These are phyloP conservation scores for Thelonectria olida DNA, from an alignment of 2,329 filamentous ascomycete genomes.

Conservation along the genomic window DNA sequence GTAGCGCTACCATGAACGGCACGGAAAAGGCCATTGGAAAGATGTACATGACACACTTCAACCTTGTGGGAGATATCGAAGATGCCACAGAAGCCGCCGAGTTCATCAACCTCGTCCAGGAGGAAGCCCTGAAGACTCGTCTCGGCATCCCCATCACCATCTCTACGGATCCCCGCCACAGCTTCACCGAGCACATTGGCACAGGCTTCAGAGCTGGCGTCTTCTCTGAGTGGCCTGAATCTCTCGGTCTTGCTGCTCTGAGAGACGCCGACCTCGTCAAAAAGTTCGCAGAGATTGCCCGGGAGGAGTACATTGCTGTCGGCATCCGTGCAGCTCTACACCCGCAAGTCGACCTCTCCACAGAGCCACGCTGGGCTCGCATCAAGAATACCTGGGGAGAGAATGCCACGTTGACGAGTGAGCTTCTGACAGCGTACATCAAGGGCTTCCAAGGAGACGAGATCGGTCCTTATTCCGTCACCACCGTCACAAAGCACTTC, in stretches of 20 bases:
- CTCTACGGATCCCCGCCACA: constrained; percentile 57
- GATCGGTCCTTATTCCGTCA: constrained; percentile 54
- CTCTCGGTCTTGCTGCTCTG: constrained; percentile 59
- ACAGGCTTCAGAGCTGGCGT: constrained; percentile 53
- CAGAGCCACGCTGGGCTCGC: constrained; percentile 61
- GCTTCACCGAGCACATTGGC: constrained; percentile 54
- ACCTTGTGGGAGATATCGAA: constrained; percentile 53
- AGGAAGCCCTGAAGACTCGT: constrained; percentile 52
- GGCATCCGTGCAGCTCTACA: constrained; percentile 58
- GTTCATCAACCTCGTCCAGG: constrained; percentile 54
- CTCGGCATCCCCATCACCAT: constrained; percentile 60
- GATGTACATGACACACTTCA: constrained; percentile 56
- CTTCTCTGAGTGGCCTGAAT: constrained; percentile 62
- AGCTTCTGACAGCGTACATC: constrained; percentile 54
- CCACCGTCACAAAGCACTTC: constrained; percentile 63
- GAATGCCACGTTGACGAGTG: constrained; percentile 52
- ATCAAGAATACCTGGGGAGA: constrained; percentile 58
- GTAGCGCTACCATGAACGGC: constrained; percentile 19
- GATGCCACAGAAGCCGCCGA: constrained; percentile 47
- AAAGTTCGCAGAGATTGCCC: constrained; percentile 58
- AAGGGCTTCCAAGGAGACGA: constrained; percentile 56
- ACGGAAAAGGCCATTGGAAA: constrained; percentile 28
- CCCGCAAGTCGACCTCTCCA: constrained; percentile 61
- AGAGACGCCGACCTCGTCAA: constrained; percentile 53
- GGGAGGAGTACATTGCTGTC: constrained; percentile 55